Evolutionary conservation across 2,329 filamentous ascomycete species (phyloP).

Genomic region (Aureobasidium sp.): DNA sequence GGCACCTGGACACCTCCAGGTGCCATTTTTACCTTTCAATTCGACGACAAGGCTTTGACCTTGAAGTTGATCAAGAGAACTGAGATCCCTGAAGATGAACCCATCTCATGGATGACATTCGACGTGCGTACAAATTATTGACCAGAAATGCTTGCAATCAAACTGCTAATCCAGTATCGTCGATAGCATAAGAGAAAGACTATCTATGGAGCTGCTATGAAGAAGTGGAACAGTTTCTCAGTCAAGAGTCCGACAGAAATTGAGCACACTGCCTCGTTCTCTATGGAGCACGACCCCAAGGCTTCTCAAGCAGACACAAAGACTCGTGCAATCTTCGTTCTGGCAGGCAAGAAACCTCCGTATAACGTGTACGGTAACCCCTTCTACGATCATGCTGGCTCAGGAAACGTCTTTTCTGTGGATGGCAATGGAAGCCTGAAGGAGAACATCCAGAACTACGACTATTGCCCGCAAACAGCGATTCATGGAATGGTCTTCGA

Average conservation of each 20-base stretch:
- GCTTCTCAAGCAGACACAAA: conserved; percentile 66
- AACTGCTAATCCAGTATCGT: not conserved
- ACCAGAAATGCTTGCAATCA: not conserved
- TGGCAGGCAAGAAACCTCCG: conserved; percentile 69
- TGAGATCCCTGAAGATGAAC: conserved; percentile 72
- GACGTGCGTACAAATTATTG: conserved; percentile 50
- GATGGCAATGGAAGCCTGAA: conserved; percentile 50
- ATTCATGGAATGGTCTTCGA: conserved; percentile 82
- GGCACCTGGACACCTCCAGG: conserved; percentile 84
- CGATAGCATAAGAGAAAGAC: conserved; percentile 69
- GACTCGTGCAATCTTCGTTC: conserved; percentile 82
- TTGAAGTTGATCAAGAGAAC: conserved; percentile 72
- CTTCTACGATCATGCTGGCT: conserved; percentile 79
- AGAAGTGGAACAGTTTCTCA: conserved; percentile 80
- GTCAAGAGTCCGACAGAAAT: conserved; percentile 72
- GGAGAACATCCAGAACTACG: conserved; percentile 63
- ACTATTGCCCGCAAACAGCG: conserved; percentile 61
- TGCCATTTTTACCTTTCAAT: conserved; percentile 81
- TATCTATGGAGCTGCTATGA: conserved; percentile 86
- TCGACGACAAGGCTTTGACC: conserved; percentile 73
- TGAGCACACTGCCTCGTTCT: conserved; percentile 64
- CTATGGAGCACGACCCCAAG: conserved; percentile 65
- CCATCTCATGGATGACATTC: conserved; percentile 91
- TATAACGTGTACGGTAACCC: conserved; percentile 84
- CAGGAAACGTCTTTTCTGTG: conserved; percentile 68